Evolutionary conservation across 805 yeast genomes (phyloP).

Genomic region (Myxozyma monticola): DNA sequence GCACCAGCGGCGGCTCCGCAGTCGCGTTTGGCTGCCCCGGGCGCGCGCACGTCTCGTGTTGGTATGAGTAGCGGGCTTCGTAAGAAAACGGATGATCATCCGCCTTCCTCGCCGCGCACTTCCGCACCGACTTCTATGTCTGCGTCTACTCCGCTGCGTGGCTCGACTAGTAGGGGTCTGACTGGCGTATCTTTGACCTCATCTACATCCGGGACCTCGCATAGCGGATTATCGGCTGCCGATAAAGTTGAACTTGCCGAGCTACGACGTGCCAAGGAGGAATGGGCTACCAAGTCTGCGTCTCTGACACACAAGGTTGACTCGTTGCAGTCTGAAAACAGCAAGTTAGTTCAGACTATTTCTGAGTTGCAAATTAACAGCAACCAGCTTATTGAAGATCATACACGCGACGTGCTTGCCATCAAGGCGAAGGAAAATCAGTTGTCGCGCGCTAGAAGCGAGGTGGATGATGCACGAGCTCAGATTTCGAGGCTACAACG

Average conservation of each 20-base stretch:
- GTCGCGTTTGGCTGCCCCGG: neutral
- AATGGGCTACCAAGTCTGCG: constrained; percentile 46
- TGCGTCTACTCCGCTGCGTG: neutral
- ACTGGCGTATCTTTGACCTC: constrained; percentile 28
- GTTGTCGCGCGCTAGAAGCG: constrained; percentile 58
- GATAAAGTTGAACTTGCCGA: constrained; percentile 51
- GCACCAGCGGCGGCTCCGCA: neutral
- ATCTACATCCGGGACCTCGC: constrained; percentile 6
- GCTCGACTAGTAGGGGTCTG: constrained; percentile 22
- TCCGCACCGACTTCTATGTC: neutral
- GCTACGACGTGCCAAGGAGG: constrained; percentile 55
- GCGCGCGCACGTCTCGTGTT: neutral
- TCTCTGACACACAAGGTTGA: constrained; percentile 37
- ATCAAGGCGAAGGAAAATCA: constrained; percentile 71
- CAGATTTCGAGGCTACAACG: constrained; percentile 41
- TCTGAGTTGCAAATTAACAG: constrained; percentile 38
- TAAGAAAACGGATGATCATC: constrained; percentile 8
- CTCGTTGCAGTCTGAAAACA: constrained; percentile 37
- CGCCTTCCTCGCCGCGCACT: neutral
- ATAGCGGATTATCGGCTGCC: constrained; percentile 20
- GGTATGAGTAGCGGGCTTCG: constrained; percentile 5
- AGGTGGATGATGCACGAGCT: constrained; percentile 58
- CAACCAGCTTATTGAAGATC: constrained; percentile 48
- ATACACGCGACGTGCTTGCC: constrained; percentile 51
- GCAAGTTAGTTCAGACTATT: constrained; percentile 41